These are phyloP conservation scores for Scopulariopsis brevicaulis DNA, from an alignment of 2,329 filamentous ascomycete genomes.

Conservation along the genomic window DNA sequence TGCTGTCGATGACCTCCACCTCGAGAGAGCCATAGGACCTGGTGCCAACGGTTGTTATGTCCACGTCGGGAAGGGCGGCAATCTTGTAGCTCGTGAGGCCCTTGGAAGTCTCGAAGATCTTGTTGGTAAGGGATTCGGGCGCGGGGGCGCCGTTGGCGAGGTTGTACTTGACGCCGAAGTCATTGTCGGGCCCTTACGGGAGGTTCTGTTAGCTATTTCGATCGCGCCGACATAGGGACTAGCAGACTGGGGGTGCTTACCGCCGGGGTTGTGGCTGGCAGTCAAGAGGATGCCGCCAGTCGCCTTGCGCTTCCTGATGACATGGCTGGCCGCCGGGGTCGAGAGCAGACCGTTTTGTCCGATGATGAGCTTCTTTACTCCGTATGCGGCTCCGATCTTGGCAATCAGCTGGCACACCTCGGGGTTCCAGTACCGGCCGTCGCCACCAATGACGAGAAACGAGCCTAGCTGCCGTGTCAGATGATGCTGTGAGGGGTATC, in stretches of 20 bases:
- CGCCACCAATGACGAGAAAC: slow-evolving; percentile 92
- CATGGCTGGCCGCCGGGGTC: slow-evolving; percentile 88
- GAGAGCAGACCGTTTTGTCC: slow-evolving; percentile 94
- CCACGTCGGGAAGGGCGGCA: slow-evolving; percentile 73
- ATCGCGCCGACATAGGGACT: not conserved
- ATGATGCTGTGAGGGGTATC: not conserved
- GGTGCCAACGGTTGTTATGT: slow-evolving; percentile 72
- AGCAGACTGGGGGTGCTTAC: slow-evolving; percentile 37
- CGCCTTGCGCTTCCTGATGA: slow-evolving; percentile 89
- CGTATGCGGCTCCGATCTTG: slow-evolving; percentile 93
- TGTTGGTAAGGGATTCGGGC: slow-evolving; percentile 93
- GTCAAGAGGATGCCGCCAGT: slow-evolving; percentile 95
- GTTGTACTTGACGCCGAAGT: slow-evolving; percentile 99
- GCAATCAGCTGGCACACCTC: slow-evolving; percentile 95
- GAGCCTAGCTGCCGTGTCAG: slow-evolving; percentile 31
- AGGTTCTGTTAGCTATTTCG: not conserved
- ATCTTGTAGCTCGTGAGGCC: slow-evolving; percentile 86
- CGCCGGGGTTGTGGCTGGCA: slow-evolving; percentile 95
- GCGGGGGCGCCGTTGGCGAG: slow-evolving; percentile 90
- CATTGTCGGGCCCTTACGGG: slow-evolving; percentile 66
- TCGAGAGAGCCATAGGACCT: slow-evolving; percentile 78
- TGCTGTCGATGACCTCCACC: slow-evolving; percentile 92
- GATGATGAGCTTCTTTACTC: slow-evolving; percentile 96
- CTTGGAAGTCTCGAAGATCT: slow-evolving; percentile 91
- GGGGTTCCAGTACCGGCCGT: slow-evolving; percentile 94